Base-by-base conservation (phyloP, 805 yeast genomes). In the Metschnikowia lachancei region DNA sequence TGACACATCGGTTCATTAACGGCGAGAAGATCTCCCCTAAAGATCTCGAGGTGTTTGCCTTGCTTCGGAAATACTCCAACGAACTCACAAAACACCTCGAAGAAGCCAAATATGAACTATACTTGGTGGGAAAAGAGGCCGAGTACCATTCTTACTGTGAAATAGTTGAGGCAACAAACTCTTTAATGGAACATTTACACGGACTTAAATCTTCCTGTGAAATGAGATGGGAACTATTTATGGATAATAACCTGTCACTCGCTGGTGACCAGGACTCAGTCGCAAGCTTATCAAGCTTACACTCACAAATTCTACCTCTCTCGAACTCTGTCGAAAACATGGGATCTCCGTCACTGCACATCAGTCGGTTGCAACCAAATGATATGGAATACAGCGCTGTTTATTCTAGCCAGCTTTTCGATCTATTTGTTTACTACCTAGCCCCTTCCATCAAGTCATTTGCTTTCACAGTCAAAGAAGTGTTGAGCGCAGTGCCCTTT, bases 401-500 rank as follows among this genome's bases (percentile, higher is more conserved):
- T 2, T 62, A 61, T 45, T 55, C 72, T 1, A 58, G 60, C 14
- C 80, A 82, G 56, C 66, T 86, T 16, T 85, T 85, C 59, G 82
- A 82, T 45, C 58, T 83, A 30, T 87, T 87, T 60, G 82, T 83
- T 1, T 76, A 75, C 51, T 74, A 84, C 55, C 66, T 87, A 37
- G 88, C 90, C 0, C 94, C 95, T 0, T 82, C 91, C 0, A 72
- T 84, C 61, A 80, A 79, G 57, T 80, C 88, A 1, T 81, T 82
- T 53, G 75, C 81, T 1, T 76, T 75, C 55, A 85, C 90, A 0
- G 70, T 86, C 42, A 74, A 79, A 46, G 81, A 80, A 26, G 82
- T 86, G 7, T 61, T 87, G 46, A 69, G 70, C 17, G 82, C 80
- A 11, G 65, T 82, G 2, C 85, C 87, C 2, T 84, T 82, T 55